Percentiles rank a stretch among this genome's conserved stretches.
Evolutionary conservation across 164 flowering plant genomes (phyloP).

Genomic region (Vitis cinerea): DNA sequence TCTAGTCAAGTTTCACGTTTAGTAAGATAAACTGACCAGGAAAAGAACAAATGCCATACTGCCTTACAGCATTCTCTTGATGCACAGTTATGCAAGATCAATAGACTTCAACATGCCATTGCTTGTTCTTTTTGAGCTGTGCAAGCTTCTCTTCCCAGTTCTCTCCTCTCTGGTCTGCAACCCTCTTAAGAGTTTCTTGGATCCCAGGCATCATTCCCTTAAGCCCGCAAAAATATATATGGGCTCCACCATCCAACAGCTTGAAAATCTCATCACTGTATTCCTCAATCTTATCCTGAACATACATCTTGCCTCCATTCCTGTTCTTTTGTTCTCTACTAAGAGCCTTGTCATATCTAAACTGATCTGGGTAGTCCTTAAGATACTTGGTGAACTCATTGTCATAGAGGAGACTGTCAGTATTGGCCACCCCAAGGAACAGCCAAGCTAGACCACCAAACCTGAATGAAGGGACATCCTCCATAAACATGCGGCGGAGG

Average conservation of each 20-base stretch:
- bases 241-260: slow-evolving; percentile 86
- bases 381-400: slow-evolving; percentile 83
- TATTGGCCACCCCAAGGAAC: slow-evolving; percentile 94
- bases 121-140: slow-evolving; percentile 90
- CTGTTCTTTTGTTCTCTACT: slow-evolving; percentile 93
- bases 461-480: slow-evolving; percentile 67
- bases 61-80: background rate
- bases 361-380: slow-evolving; percentile 72
- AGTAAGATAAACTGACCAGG: too few species aligned
- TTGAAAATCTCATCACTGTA: slow-evolving; percentile 92
- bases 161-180: slow-evolving; percentile 86
- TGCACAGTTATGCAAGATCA: slow-evolving; percentile 10
- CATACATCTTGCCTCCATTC: slow-evolving; percentile 96
- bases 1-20: background rate
- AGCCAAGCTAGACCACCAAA: slow-evolving; percentile 97
- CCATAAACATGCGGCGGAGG: slow-evolving; percentile 99
- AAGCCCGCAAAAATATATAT: slow-evolving; percentile 95
- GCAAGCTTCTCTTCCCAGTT: slow-evolving; percentile 89
- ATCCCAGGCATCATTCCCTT: slow-evolving; percentile 99
- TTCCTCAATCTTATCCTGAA: slow-evolving; percentile 96
- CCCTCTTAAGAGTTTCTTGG: slow-evolving; percentile 87
- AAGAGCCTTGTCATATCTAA: slow-evolving; percentile 77
- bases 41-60: too few species aligned
- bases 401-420: slow-evolving; percentile 90
- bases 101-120: slow-evolving; percentile 99